Percentiles rank a stretch among this genome's conserved stretches.
Evolutionary conservation across 306 rosid species (phyloP).

Genomic region (Coriaria nepalensis): DNA sequence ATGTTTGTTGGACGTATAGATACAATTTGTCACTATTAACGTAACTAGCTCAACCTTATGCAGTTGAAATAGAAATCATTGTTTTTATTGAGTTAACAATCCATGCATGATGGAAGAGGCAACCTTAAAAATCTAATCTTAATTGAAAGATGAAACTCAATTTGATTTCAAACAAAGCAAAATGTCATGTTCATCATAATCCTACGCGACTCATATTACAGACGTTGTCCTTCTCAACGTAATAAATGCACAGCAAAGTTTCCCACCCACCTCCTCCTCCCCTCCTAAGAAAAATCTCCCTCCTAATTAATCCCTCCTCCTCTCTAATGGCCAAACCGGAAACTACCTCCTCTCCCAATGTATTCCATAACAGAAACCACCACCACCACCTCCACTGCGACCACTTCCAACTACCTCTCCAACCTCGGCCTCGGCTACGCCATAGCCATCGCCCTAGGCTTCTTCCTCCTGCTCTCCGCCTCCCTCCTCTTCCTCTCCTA

Average conservation of each 20-base stretch:
- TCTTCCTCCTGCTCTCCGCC: conserved; percentile 36
- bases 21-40: too few relatives aligned
- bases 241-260: conserved; percentile 15
- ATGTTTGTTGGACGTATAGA: too few relatives aligned
- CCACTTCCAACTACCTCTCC: conserved; percentile 29
- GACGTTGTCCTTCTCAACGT: too few relatives aligned
- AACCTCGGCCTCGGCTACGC: conserved; percentile 43
- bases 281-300: not conserved
- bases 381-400: conserved; percentile 8
- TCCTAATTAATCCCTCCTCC: not conserved
- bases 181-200: too few relatives aligned
- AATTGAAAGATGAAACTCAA: too few relatives aligned
- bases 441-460: conserved; percentile 80
- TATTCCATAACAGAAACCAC: conserved; percentile 50
- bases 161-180: too few relatives aligned
- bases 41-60: too few relatives aligned
- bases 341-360: conserved; percentile 6
- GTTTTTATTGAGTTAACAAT: too few relatives aligned
- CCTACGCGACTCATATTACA: too few relatives aligned
- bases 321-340: not conserved
- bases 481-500: conserved; percentile 39
- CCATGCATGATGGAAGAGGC: too few relatives aligned
- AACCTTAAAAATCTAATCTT: too few relatives aligned
- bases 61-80: too few relatives aligned
- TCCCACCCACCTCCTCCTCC: conserved; percentile 44